Evolutionary conservation across 2,329 filamentous ascomycete genomes (phyloP), one percentile per base, ranked within the genome.

Genomic region (Epichloe hybrida): DNA sequence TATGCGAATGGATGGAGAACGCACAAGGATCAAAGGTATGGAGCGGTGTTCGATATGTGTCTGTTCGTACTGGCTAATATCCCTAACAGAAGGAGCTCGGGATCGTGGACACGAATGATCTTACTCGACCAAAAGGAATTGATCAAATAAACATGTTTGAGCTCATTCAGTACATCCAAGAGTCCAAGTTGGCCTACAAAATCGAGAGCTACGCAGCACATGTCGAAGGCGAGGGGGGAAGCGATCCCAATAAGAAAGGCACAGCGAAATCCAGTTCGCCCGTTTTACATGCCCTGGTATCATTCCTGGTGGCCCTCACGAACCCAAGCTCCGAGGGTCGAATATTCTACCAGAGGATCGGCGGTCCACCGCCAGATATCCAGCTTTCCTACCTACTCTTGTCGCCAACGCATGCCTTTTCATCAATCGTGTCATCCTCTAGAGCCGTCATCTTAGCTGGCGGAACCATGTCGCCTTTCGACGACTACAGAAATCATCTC

Each of bases 381-480:
- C 72, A 76, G 21, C 70, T 97, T 12, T 88, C 83, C 42, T 98
- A 96, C 63, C 80, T 95, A 58, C 77, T 98, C 4, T 77, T 98
- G 0, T 93, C 95, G 35, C 91, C 93, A 0, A 90, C 90, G 0
- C 83, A 91, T 59, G 88, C 94, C 57, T 97, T 98, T 66, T 84
- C 84, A 7, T 86, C 90, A 9, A 85, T 97, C 48, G 88, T 91
- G 2, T 81, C 87, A 34, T 82, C 86, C 54, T 88, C 93, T 0
- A 77, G 89, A 52, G 87, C 91, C 2, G 86, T 98, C 3, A 84
- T 98, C 41, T 72, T 98, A 3, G 93, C 90, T 0, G 93, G 93
- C 52, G 93, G 93, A 21, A 98, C 93, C 27, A 97, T 98, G 93
- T 95, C 93, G 2, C 93, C 93, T 0, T 95, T 97, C 72, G 79